A percentile compares a stretch with the other conserved stretches of the same genome.
These are phyloP conservation scores for Coprinellus micaceus DNA, from an alignment of 768 basidiomycete genomes.

Conservation along the genomic window DNA sequence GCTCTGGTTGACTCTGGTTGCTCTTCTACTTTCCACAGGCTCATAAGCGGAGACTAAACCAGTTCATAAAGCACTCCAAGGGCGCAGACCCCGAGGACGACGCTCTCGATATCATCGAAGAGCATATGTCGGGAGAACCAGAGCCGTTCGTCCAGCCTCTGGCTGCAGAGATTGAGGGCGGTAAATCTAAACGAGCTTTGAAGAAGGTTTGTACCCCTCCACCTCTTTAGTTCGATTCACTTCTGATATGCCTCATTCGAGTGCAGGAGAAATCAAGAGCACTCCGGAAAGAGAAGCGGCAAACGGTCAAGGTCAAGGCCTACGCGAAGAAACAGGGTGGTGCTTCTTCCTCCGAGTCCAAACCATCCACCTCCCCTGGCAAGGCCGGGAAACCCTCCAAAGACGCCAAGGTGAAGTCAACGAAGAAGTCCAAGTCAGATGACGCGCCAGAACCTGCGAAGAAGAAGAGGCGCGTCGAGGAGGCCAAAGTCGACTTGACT, in stretches of 20 bases:
- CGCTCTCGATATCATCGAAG: constrained; percentile 43
- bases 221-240: neutral
- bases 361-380: neutral
- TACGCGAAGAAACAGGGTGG: constrained; percentile 28
- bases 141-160: constrained; percentile 20
- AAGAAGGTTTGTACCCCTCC: constrained; percentile 48
- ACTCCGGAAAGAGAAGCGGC: constrained; percentile 44
- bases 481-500: constrained; percentile 13
- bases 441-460: constrained; percentile 13
- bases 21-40: constrained; percentile 37
- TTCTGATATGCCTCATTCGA: neutral
- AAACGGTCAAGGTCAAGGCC: constrained; percentile 44
- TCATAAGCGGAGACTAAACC: constrained; percentile 58
- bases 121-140: constrained; percentile 24
- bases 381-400: constrained; percentile 1
- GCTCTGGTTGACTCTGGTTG: no score
- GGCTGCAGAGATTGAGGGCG: constrained; percentile 7
- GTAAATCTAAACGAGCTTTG: constrained; percentile 54
- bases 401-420: constrained; percentile 5
- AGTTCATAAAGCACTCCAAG: constrained; percentile 41
- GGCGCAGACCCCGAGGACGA: constrained; percentile 39
- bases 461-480: constrained; percentile 19
- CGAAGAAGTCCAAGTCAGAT: constrained; percentile 2
- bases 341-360: constrained; percentile 8
- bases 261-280: constrained; percentile 46